Evolutionary conservation across 257 asterid species (phyloP), one percentile per base, ranked within the genome.

Genomic region (Thymus quinquecostatus): DNA sequence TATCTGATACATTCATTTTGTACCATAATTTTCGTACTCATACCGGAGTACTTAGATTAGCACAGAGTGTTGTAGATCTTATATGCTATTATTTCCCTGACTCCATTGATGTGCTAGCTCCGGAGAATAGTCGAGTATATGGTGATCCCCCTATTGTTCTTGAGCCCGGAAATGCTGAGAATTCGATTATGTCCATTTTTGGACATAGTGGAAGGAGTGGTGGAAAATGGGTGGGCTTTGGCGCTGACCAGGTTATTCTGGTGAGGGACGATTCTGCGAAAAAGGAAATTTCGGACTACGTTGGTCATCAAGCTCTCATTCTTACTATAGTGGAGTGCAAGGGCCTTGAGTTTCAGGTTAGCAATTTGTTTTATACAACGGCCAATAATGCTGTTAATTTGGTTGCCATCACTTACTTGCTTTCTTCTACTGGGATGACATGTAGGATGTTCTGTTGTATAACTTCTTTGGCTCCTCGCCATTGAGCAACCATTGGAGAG

Each of bases 291-390:
- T 51, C 62, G 2, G 13, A 33, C 33, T 53, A 9, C 12, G 30
- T 72, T 8, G 64, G 70, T 53, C 48, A 72, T 5, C 70, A 63
- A 63, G 77, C 77, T 41, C 61, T 56, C 1, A 10, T 72, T 51
- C 57, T 72, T 21, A 72, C 77, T 13, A 63, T 87, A 45, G 53
- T 83, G 27, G 96, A 89, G 64, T 82, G 89, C 88, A 87, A 89
- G 73, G 96, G 96, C 53, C 82, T 89, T 0, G 96, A 87, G 58
- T 89, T 87, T 77, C 87, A 90, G 86, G 96, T 82, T 38, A 48
- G 76, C 41, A 14, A 4, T 76, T n/a, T 14, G 0, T 34, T 32
- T 56, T 58, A 3, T 7, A 2, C 33, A 32, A 27, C 27, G 13
- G 12, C 33, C 28, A 47, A 3, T 5, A 4, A 47, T 7, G 7